A percentile compares a stretch with the other conserved stretches of the same genome.
Conservation (phyloP, 805 yeast genomes). For the Brettanomyces nanus region DNA sequence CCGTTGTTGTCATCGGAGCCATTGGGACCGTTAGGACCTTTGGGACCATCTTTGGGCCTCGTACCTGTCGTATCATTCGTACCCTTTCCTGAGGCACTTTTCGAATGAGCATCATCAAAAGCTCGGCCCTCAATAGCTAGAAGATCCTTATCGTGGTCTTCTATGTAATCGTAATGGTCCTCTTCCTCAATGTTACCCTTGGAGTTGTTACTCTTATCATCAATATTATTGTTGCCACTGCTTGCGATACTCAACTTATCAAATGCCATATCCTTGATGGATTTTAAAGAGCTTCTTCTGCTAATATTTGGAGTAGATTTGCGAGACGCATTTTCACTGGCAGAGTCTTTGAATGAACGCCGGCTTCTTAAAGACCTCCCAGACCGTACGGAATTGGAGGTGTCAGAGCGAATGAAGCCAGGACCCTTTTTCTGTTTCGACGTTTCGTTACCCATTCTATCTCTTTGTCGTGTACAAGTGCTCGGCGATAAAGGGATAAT, state of each 20-base stretch:
- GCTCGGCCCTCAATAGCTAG: slow-evolving; percentile 2
- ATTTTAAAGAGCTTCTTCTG: slow-evolving; percentile 19
- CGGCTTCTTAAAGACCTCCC: slow-evolving; percentile 23
- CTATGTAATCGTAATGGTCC: slow-evolving; percentile 16
- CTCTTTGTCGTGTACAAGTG: too few species aligned
- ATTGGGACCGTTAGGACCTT: too few species aligned
- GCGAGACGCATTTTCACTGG: slow-evolving; percentile 15
- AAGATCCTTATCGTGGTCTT: slow-evolving; percentile 9
- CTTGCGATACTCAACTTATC: slow-evolving; percentile 4
- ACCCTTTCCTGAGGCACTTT: too few species aligned
- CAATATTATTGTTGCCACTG: background rate
- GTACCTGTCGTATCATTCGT: too few species aligned
- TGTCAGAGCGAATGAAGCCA: slow-evolving; percentile 24
- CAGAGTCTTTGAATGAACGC: slow-evolving; percentile 16
- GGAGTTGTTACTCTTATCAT: background rate
- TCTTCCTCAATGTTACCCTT: slow-evolving; percentile 9
- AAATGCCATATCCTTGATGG: slow-evolving; percentile 13
- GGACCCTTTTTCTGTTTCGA: slow-evolving; percentile 23
- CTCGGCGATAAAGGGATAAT: too few species aligned
- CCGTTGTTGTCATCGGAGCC: slow-evolving; percentile 4
- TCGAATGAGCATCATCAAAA: slow-evolving; percentile 3
- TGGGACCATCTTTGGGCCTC: too few species aligned
- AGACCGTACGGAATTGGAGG: slow-evolving; percentile 23
- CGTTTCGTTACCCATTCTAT: slow-evolving; percentile 27
- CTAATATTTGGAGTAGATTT: slow-evolving; percentile 20